Evolutionary conservation across 192 early-diverging fungal genomes (phyloP), one percentile per base, ranked within the genome.

Genomic region (Chytriomyces hyalinus): DNA sequence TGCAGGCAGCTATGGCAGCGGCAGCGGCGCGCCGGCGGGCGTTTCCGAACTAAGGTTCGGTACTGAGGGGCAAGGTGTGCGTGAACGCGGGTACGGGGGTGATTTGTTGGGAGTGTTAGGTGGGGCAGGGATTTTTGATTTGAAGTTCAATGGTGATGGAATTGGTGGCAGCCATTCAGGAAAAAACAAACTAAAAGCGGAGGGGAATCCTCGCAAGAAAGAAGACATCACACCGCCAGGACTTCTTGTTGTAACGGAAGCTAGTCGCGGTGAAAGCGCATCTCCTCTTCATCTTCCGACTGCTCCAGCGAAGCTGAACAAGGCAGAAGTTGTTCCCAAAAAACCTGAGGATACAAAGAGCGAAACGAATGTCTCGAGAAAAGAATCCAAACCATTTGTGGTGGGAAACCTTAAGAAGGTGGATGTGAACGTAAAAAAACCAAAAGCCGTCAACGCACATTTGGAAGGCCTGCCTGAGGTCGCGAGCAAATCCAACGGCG

Each of bases 21-120:
- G 72, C 72, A n/a, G 72, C 61, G 61, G 73, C 73, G n/a, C 26
- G 73, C 63, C 26, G 64, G 73, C 11, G 73, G 24, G 73, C 73
- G 63, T 75, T 75, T 49, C 73, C 73, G 9, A 65, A 66, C 28
- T 75, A 61, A 63, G 5, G 68, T 10, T 20, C n/a, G 68, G 47
- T 24, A 50, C 47, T 48, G 13, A 8, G 13, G 44, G 72, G 15
- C 20, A 20, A 10, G 72, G 72, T 15, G 47, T 15, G 45, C 60
- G 51, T 17, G 69, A 57, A 20, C 49, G 69, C 8, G 69, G 46
- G 28, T 28, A 6, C 3, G 15, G 66, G 66, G 66, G 15, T 43
- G 66, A 28, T 36, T 36, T 36, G 36, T 36, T 36, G 53, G 53
- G 53, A 20, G 13, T 57, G 53, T 57, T 57, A 57, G 15, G 53